Base-by-base conservation (phyloP, 495 filamentous ascomycete species). In the Aspergillus egyptiacus region DNA sequence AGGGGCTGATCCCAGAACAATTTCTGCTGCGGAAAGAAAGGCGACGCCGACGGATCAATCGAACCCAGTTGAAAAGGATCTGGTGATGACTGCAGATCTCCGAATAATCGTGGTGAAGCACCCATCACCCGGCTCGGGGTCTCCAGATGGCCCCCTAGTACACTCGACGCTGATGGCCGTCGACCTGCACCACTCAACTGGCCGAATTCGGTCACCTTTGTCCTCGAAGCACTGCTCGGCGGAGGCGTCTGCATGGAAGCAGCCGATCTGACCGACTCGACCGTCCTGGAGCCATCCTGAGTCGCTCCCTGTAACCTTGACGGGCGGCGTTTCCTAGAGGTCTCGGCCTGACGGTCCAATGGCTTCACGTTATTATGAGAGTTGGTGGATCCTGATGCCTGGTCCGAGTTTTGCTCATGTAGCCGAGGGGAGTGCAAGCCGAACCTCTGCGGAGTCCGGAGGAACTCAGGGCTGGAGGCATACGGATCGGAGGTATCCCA, bases 1-100 rank as follows among this genome's bases (percentile, higher is more conserved):
- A 71, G 55, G 39, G 81, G 75, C 11, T 84, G 71, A 50, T 91
- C 88, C 86, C 87, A 93, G 60, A 90, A 89, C 20, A 83, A 62
- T 44, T 80, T 78, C 32, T 82, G 75, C 52, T 83, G 80, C 6
- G 75, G 76, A 48, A 84, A 84, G 42, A 77, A 75, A 7, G 84
- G 81, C 17, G 82, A 86, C 5, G 81, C 75, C 30, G 84, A 79
- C 1, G 88, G 81, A 24, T 86, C 84, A 2, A 86, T 78, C 49
- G 84, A 76, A 9, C 78, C 78, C 53, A 89, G 83, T 22, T 80
- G 77, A 56, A 90, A 88, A 23, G 82, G 64, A 42, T 86, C 83
- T 1, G 82, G 79, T 1, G 82, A 81, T 32, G 80, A 78, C 50
- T 79, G 79, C 11, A 81, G 59, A 46, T 73, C 74, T 2, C 72